Conservation (phyloP, 2,329 filamentous ascomycete species). For the Fusarium sp. region DNA sequence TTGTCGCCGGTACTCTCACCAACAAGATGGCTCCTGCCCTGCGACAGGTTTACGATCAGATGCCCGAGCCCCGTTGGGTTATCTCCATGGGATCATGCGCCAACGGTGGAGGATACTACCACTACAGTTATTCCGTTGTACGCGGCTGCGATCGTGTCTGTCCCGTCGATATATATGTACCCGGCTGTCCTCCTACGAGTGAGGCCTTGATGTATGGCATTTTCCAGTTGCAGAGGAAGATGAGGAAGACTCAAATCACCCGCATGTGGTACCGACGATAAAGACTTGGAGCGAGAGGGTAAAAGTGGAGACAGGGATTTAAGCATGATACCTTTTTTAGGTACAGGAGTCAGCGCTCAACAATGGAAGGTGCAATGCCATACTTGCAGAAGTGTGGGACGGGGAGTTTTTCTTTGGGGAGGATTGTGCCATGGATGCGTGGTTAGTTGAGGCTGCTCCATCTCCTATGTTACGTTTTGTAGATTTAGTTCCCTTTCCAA, state of each 20-base stretch:
- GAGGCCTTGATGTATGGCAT: constrained; percentile 79
- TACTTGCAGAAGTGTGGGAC: background rate
- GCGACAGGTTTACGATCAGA: constrained; percentile 94
- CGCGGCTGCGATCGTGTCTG: constrained; percentile 83
- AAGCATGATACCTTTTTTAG: background rate
- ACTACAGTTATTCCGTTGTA: constrained; percentile 86
- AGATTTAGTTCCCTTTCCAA: constrained; percentile 10
- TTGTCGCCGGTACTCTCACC: constrained; percentile 91
- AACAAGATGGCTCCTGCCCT: constrained; percentile 97
- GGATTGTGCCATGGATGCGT: background rate
- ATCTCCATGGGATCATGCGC: constrained; percentile 87
- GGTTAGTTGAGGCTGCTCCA: constrained; percentile 1
- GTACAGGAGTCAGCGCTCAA: background rate
- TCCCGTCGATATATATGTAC: constrained; percentile 85
- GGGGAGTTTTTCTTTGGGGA: constrained; percentile 1
- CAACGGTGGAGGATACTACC: constrained; percentile 89
- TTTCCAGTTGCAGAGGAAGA: constrained; percentile 84
- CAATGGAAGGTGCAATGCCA: background rate
- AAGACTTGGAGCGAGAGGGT: constrained; percentile 7
- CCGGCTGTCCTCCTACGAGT: constrained; percentile 76
- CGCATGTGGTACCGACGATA: constrained; percentile 73
- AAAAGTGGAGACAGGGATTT: background rate
- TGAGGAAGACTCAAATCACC: constrained; percentile 72
- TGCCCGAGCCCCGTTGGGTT: constrained; percentile 93
- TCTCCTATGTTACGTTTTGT: constrained; percentile 21